Base-by-base conservation (phyloP, 495 filamentous ascomycete genomes). In the Neurospora sp. region DNA sequence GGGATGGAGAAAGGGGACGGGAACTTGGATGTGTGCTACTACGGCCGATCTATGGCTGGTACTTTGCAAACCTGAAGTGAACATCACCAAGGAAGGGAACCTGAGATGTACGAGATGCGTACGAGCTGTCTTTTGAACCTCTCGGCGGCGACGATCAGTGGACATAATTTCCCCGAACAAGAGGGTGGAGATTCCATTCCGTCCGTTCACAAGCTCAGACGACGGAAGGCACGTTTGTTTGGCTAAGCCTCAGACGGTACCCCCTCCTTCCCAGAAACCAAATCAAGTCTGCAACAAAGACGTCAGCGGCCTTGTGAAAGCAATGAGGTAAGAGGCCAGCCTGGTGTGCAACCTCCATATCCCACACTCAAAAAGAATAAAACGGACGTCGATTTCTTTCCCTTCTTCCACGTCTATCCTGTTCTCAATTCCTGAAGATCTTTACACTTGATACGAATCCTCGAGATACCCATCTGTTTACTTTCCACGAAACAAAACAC, bases 251-350 rank as follows among this genome's bases (percentile, higher is more conserved):
- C 42, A 8, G 42, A 42, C 18, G n/a, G 18, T 20, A 20, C 18
- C 45, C 45, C 53, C 53, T 65, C 53, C 53, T 35, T 65, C 53
- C 53, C 53, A 65, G 53, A 18, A 65, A 3, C 27, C 27, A 65
- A 31, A 61, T 61, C 53, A 61, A 65, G 53, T 59, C 73, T 68
- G 68, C 71, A 75, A 75, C 71, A 70, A 75, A 71, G 74, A 75
- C 74, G 74, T 75, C 74, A 75, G 71, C 69, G 69, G 59, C 74
- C 71, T 69, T 44, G 69, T 39, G 59, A 72, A 40, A 61, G 39
- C 35, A 68, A 31, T 45, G 31, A 44, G 39, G 27, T 35, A 70
- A n/a, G 68, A 37, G 39, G 31, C 4, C 40, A 18, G 8, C 18
- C 35, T 40, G 16, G n/a, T 69, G 45, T 72, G 39, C 39, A 72